Percentiles rank a stretch among this genome's conserved stretches.
Conservation (phyloP, 2,329 filamentous ascomycete species). For the Pseudocercospora fijiensis region DNA sequence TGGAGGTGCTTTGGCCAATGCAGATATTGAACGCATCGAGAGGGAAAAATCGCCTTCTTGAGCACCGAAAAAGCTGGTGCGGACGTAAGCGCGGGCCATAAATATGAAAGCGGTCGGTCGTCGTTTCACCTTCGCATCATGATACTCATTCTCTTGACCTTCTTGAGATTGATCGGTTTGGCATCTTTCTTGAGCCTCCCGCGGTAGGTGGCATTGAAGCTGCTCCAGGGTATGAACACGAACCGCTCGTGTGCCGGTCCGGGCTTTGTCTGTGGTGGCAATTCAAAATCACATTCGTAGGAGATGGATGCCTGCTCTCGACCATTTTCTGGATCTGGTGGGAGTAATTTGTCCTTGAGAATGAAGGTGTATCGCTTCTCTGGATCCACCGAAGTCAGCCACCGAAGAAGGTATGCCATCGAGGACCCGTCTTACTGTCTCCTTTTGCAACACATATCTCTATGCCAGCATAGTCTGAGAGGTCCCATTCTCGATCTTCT, state of each 20-base stretch:
- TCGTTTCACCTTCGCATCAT: slow-evolving; percentile 72
- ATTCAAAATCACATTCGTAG: slow-evolving; percentile 70
- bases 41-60: slow-evolving; percentile 69
- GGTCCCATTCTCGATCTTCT: slow-evolving; percentile 60
- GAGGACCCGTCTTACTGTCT: slow-evolving; percentile 18
- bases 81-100: slow-evolving; percentile 3
- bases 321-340: slow-evolving; percentile 58
- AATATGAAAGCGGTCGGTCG: background rate
- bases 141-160: slow-evolving; percentile 66
- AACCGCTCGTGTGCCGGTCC: slow-evolving; percentile 31
- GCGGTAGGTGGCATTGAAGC: slow-evolving; percentile 70
- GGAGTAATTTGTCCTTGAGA: slow-evolving; percentile 67
- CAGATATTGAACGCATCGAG: slow-evolving; percentile 56
- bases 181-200: slow-evolving; percentile 64
- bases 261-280: slow-evolving; percentile 34
- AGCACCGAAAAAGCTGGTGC: slow-evolving; percentile 67
- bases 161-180: slow-evolving; percentile 56
- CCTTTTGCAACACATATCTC: slow-evolving; percentile 24
- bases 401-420: background rate
- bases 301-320: slow-evolving; percentile 70
- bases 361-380: slow-evolving; percentile 70
- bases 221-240: slow-evolving; percentile 62
- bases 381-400: slow-evolving; percentile 19
- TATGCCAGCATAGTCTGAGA: slow-evolving; percentile 55
- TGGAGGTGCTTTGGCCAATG: slow-evolving; percentile 35